Percentiles rank a stretch among this genome's conserved stretches.
These are phyloP conservation scores for Lagenaria siceraria DNA, from an alignment of 306 rosid genomes.

Conservation along the genomic window DNA sequence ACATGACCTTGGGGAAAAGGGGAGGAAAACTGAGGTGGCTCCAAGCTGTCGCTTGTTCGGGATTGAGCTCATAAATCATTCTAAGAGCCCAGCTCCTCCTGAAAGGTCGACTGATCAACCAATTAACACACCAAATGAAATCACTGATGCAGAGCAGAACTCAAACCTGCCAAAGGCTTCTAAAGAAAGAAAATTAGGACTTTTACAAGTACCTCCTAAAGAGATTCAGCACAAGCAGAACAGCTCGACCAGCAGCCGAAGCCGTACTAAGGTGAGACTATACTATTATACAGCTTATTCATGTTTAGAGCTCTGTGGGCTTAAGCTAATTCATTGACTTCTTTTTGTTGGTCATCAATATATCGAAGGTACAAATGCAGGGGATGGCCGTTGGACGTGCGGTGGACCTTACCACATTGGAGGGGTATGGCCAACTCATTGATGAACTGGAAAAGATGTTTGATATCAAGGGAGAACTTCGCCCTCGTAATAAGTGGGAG, in stretches of 20 bases:
- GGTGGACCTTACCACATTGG: constrained; percentile 67
- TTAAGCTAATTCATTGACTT: not conserved
- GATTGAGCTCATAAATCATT: constrained; percentile 43
- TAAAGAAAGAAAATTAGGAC: constrained; percentile 34
- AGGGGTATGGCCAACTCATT: constrained; percentile 71
- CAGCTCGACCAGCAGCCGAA: constrained; percentile 39
- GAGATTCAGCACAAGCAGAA: constrained; percentile 56
- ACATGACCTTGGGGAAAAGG: constrained; percentile 40
- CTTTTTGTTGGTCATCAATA: constrained; percentile 9
- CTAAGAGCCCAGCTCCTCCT: constrained; percentile 16
- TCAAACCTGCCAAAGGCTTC: constrained; percentile 38
- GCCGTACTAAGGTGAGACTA: constrained; percentile 68
- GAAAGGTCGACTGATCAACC: constrained; percentile 27
- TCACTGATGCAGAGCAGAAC: constrained; percentile 38
- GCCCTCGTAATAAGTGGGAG: constrained; percentile 52
- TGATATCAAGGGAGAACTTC: constrained; percentile 74
- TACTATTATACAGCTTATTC: not conserved
- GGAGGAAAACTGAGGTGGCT: constrained; percentile 45
- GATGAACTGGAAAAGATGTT: constrained; percentile 75
- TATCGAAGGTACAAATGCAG: constrained; percentile 84
- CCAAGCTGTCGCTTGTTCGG: constrained; percentile 64
- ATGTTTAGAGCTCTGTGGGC: not conserved
- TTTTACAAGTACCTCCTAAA: constrained; percentile 26
- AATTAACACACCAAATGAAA: constrained; percentile 8
- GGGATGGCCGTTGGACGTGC: constrained; percentile 95